Base-by-base conservation (phyloP, 495 filamentous ascomycete species). In the Usnea hakonensis region DNA sequence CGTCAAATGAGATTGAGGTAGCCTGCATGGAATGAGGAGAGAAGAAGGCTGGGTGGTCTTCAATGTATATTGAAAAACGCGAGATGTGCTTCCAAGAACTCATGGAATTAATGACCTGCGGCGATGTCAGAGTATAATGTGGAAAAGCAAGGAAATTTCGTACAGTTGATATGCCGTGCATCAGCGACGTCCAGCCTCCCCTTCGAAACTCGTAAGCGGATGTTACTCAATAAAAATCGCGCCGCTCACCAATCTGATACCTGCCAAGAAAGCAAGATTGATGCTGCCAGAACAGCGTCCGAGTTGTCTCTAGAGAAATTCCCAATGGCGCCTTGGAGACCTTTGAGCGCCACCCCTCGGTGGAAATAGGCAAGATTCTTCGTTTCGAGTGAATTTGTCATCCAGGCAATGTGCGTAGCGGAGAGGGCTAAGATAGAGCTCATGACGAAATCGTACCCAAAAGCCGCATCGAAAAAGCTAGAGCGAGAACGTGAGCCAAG, bases 191-290 rank as follows among this genome's bases (percentile, higher is more conserved):
- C 93, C 93, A 97, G 71, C 84, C 87, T 71, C 85, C 86, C 89
- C 92, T 97, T n/a, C 37, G 23, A 44, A 17, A 5, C 8, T 9
- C 33, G 38, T 69, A 13, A 67, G 65, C 72, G 65, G 72, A 64
- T 55, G 57, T 35, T 52, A 26, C 19, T 37, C 28, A 33, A 28
- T 30, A 19, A 37, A 19, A 4, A 33, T 33, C 8, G n/a, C 36
- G 44, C 38, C 14, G 55, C 90, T 81, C 79, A 96, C 94, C 91
- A 97, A 76, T 97, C 94, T 65, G 87, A 91, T 62, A 90, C 89
- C 76, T 97, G 94, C 95, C 95, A 98, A 52, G 93, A 93, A 50
- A 98, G 79, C 55, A 97, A 80, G 38, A 96, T 85, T 16, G 92
- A 97, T 32, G 94, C 90, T 57, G 92, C 94, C 35, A 98, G 81